Percentiles rank a stretch among this genome's conserved stretches.
These are phyloP conservation scores for Omphalotus olearius DNA, from an alignment of 1,284 basidiomycete species.

Conservation along the genomic window DNA sequence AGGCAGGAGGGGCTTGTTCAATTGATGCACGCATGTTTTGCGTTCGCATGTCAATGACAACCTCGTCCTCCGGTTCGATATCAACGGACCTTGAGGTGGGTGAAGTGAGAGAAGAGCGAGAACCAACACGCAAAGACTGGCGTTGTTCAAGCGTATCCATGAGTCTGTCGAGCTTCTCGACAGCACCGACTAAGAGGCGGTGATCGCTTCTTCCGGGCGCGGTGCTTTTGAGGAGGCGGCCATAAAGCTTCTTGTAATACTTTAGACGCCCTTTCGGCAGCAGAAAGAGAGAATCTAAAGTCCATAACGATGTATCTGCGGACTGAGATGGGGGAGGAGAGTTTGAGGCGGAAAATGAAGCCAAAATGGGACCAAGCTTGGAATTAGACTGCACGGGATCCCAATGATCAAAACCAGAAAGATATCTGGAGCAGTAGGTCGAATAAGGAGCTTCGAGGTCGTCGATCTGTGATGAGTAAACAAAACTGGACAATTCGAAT, in stretches of 20 bases:
- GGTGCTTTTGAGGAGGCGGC: slow-evolving; percentile 83
- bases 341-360: slow-evolving; percentile 61
- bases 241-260: slow-evolving; percentile 94
- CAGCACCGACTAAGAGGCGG: slow-evolving; percentile 72
- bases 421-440: slow-evolving; percentile 73
- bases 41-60: slow-evolving; percentile 48
- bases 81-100: slow-evolving; percentile 18
- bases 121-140: slow-evolving; percentile 39
- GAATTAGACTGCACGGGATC: slow-evolving; percentile 73
- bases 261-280: slow-evolving; percentile 82
- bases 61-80: slow-evolving; percentile 42
- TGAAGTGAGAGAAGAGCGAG: slow-evolving; percentile 21
- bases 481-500: slow-evolving; percentile 11
- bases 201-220: slow-evolving; percentile 88
- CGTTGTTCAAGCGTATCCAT: slow-evolving; percentile 66
- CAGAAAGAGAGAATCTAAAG: slow-evolving; percentile 83
- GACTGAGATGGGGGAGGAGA: slow-evolving; percentile 49
- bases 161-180: slow-evolving; percentile 78
- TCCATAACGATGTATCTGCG: slow-evolving; percentile 58
- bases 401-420: slow-evolving; percentile 82
- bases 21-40: slow-evolving; percentile 26
- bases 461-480: slow-evolving; percentile 60
- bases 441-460: slow-evolving; percentile 88
- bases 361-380: slow-evolving; percentile 67
- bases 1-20: slow-evolving; percentile 12